A percentile compares a stretch with the other conserved stretches of the same genome.
Conservation (phyloP, 441 rosid genomes). For the Aquilaria agallochum region DNA sequence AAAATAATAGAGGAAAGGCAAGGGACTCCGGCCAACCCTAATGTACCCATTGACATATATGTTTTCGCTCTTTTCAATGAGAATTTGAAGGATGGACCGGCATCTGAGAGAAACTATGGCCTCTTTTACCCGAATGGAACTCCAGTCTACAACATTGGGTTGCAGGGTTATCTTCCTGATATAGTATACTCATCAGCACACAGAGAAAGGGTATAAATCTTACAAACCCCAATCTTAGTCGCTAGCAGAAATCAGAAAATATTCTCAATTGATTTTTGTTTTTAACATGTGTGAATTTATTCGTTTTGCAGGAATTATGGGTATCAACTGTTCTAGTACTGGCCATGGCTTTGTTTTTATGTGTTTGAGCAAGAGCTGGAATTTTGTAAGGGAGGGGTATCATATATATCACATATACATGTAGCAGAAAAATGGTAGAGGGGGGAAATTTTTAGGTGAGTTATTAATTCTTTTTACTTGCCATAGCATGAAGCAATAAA, state of each 20-base stretch:
- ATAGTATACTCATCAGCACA: constrained; percentile 32
- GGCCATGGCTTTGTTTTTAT: constrained; percentile 17
- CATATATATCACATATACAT: too few relatives aligned
- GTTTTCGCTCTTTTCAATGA: constrained; percentile 20
- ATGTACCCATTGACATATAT: constrained; percentile 13
- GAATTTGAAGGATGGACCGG: constrained; percentile 15
- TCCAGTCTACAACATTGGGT: constrained; percentile 40
- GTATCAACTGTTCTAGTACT: constrained; percentile 16
- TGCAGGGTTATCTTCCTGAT: constrained; percentile 65
- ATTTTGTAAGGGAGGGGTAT: too few relatives aligned
- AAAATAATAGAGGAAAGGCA: constrained; percentile 5
- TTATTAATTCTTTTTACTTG: too few relatives aligned
- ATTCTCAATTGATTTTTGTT: too few relatives aligned
- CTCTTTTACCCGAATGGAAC: constrained; percentile 15
- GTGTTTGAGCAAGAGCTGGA: constrained; percentile 1
- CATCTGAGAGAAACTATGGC: constrained; percentile 17
- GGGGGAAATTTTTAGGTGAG: too few relatives aligned
- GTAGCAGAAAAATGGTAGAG: too few relatives aligned
- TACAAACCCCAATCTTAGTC: background rate
- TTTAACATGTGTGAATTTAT: too few relatives aligned
- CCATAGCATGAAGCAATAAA: too few relatives aligned
- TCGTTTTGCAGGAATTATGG: too few relatives aligned
- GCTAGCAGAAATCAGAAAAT: too few relatives aligned
- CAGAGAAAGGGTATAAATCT: constrained; percentile 23
- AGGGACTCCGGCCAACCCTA: constrained; percentile 16